Evolutionary conservation across 352 stramenopile species (phyloP), one percentile per base, ranked within the genome.

Genomic region (Phytophthora sojae): DNA sequence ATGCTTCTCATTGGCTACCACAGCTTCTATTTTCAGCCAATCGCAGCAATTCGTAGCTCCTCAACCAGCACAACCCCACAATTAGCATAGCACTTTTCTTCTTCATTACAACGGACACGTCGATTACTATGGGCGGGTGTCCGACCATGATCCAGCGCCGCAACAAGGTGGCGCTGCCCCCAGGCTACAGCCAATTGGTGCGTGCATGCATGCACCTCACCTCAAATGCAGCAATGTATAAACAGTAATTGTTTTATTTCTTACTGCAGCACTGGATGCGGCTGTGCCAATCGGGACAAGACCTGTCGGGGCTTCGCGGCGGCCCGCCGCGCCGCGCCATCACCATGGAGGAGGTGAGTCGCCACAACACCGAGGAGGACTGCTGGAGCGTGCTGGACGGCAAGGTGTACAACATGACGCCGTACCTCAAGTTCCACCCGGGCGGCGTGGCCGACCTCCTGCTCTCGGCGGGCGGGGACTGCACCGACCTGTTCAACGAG

Each of bases 361-460:
- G 57, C 29, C 97, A 99, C 80, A 91, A 91, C 52, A 92, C 85
- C 1, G 69, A 95, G 53, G 76, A 97, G 23, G 97, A 99, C 76
- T 97, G 88, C 68, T 99, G 97, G 97, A 97, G 90, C 14, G 85
- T 98, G 11, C 71, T 99, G 21, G 81, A 96, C 32, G 94, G 94
- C 6, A 96, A 97, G 57, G 97, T 96, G 54, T 96, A 99, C 82
- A 99, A 99, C 84, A 87, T 99, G 57, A 97, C 94, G 37, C 90
- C 96, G 8, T 99, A 99, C 86, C 79, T 99, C 56, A 85, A 91
- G 60, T 99, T 99, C 82, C 98, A 99, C 82, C 98, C 98, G 3
- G 97, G 98, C n/a, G 98, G 98, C 26, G 71, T 97, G 50, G 74
- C 84, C 21, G 97, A 99, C 76, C 82, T 99, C 19, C 89, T 99